Conservation (phyloP, 208 protist genomes). For the Acanthamoeba royreba region DNA sequence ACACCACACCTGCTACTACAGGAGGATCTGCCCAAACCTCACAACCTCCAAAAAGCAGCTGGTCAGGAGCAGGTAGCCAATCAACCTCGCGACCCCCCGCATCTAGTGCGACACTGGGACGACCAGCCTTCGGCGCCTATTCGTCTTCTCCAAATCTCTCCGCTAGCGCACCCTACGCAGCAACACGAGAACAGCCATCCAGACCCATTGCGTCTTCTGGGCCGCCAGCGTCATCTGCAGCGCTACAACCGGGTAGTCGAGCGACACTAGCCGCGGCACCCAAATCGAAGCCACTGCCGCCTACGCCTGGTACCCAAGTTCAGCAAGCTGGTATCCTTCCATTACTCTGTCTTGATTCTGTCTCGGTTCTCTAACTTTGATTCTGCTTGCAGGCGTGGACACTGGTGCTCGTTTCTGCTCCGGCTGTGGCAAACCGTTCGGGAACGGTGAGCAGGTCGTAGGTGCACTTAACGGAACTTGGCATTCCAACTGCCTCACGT, state of each 20-base stretch:
- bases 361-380: too few species aligned
- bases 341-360: too few species aligned
- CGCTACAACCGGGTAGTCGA: background rate
- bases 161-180: background rate
- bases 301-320: background rate
- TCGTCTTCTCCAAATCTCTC: background rate
- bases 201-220: background rate
- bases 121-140: background rate
- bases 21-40: background rate
- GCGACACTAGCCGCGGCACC: background rate
- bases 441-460: background rate
- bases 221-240: background rate
- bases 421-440: background rate
- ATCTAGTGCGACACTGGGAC: background rate
- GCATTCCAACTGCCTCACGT: constrained; percentile 1
- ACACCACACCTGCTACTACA: background rate
- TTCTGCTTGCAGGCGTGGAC: background rate
- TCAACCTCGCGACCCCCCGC: background rate
- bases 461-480: background rate
- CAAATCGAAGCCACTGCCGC: background rate
- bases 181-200: background rate
- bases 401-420: background rate
- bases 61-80: too few species aligned
- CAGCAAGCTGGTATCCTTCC: background rate
- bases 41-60: too few species aligned